These are phyloP conservation scores for Clavaria fumosa DNA, from an alignment of 768 basidiomycete genomes.

Conservation along the genomic window DNA sequence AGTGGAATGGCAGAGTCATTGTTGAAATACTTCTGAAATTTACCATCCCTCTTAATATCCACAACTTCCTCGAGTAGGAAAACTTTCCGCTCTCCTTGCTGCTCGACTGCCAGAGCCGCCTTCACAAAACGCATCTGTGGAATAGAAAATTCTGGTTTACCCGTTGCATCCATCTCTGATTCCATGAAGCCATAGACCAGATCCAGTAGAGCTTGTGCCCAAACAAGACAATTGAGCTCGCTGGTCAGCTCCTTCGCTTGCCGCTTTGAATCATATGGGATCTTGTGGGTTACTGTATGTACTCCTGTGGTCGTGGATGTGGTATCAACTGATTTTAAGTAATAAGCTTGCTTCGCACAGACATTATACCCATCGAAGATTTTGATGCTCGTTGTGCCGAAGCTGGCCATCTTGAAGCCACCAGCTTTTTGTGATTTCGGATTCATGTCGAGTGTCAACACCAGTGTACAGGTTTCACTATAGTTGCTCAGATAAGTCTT, in stretches of 20 bases:
- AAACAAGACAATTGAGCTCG: constrained; percentile 13
- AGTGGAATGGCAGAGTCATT: constrained; percentile 11
- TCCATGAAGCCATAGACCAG: constrained; percentile 11
- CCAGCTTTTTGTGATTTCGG: too few relatives aligned
- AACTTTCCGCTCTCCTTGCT: constrained; percentile 1
- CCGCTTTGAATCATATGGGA: too few relatives aligned
- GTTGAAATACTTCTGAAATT: constrained; percentile 15
- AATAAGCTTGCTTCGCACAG: constrained; percentile 11
- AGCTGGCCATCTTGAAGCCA: constrained; percentile 2
- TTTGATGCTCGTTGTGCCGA: constrained; percentile 1
- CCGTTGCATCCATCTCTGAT: background rate
- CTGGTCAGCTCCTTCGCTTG: constrained; percentile 11
- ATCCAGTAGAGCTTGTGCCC: constrained; percentile 12
- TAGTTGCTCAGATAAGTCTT: too few relatives aligned
- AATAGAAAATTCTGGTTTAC: constrained; percentile 6
- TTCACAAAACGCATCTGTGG: constrained; percentile 11
- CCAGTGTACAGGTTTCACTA: too few relatives aligned
- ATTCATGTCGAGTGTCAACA: too few relatives aligned
- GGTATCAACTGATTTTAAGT: too few relatives aligned
- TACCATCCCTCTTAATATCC: constrained; percentile 1
- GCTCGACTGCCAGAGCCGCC: constrained; percentile 7
- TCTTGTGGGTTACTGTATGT: constrained; percentile 8
- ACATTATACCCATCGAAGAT: constrained; percentile 2
- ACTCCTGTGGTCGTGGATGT: background rate
- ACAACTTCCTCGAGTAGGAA: constrained; percentile 14